These are phyloP conservation scores for Ampelomyces quisqualis DNA, from an alignment of 2,329 filamentous ascomycete species.

Conservation along the genomic window DNA sequence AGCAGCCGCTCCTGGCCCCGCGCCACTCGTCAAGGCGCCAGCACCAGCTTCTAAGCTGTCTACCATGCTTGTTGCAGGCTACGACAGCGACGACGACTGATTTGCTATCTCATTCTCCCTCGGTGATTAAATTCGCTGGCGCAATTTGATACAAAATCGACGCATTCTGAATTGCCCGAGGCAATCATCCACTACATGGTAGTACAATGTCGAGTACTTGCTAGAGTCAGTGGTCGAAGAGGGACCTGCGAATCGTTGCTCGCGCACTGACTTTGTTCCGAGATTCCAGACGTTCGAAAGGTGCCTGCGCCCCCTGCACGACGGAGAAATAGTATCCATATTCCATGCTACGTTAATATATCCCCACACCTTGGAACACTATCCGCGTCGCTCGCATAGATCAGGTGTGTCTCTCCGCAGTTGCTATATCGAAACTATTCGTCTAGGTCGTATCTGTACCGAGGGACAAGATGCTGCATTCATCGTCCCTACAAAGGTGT, in stretches of 20 bases:
- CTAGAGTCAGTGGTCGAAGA: too few relatives aligned
- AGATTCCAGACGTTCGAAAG: conserved; percentile 7
- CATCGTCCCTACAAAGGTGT: too few relatives aligned
- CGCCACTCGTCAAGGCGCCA: conserved; percentile 11
- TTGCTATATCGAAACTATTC: too few relatives aligned
- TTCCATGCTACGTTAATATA: conserved; percentile 9
- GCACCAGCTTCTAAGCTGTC: conserved; percentile 23
- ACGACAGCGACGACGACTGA: conserved; percentile 35
- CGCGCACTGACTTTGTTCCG: conserved; percentile 3
- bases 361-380: conserved; percentile 6
- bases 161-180: too few relatives aligned
- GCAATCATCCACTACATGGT: too few relatives aligned
- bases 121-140: not conserved
- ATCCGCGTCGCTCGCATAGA: not conserved
- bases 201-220: too few relatives aligned
- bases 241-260: too few relatives aligned
- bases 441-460: not conserved
- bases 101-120: too few relatives aligned
- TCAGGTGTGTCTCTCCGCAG: not conserved
- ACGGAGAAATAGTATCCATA: conserved; percentile 8
- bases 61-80: conserved; percentile 30
- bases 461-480: not conserved
- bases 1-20: conserved; percentile 11
- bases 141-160: not conserved
- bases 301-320: conserved; percentile 1